Evolutionary conservation across 2,329 filamentous ascomycete genomes (phyloP), one percentile per base, ranked within the genome.

Genomic region (Plectosphaerella sp.): DNA sequence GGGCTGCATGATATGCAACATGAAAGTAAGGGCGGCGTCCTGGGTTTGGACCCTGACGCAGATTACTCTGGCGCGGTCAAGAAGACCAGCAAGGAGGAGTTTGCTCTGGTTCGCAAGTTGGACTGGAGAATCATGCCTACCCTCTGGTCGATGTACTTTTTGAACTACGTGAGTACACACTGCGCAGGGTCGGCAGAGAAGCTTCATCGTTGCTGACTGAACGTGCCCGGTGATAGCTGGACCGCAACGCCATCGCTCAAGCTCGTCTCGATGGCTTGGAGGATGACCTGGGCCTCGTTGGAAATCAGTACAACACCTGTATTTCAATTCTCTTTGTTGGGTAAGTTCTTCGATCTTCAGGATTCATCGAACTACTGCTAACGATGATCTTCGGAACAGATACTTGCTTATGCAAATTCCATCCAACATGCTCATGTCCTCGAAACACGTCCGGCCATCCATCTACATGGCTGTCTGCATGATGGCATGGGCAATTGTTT

Each of bases 201-300:
- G 18, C 16, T 28, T 10, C 22, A 28, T 28, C 10, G 14, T 10
- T 43, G 49, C n/a, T 5, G 2, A 2, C 7, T 4, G 3, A 9
- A n/a, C 7, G 3, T 15, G 10, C 9, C 10, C 15, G 3, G 5
- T n/a, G 8, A 5, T 49, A 68, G 62, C 63, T 77, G n/a, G 76
- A 80, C 55, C 67, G 75, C 15, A 80, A 79, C 52, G 78, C 82
- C 45, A 81, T 83, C 58, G 80, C 80, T 3, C 77, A 79, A 20
- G 81, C 81, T 4, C 70, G 74, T 18, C 60, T 84, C 33, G 75
- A 80, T 52, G 77, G 77, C 1, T 63, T 84, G 4, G 74, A 80
- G 48, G 68, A 74, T 10, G 76, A 83, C 46, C 63, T 84, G 2
- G 65, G 69, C 3, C 64, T 84, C 46, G 63, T 64, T 1, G 73